Evolutionary conservation across 805 yeast genomes (phyloP).

Genomic region (Ogataea nitratoaversa): DNA sequence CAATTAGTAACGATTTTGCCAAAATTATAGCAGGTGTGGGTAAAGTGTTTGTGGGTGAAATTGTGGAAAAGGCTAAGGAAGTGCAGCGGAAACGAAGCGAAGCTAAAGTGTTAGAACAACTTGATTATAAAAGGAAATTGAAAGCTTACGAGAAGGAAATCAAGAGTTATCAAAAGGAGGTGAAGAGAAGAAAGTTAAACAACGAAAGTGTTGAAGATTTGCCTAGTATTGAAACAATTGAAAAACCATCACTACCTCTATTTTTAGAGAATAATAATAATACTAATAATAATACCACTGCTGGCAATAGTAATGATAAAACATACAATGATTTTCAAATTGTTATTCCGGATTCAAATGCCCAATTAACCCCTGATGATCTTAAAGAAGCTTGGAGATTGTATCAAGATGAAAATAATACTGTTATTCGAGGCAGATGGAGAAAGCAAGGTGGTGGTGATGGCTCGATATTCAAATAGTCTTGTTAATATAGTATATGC

Average conservation of each 20-base stretch:
- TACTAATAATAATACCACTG: slow-evolving; percentile 2
- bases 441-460: slow-evolving; percentile 67
- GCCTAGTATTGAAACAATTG: slow-evolving; percentile 24
- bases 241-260: slow-evolving; percentile 25
- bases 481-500: background rate
- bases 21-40: slow-evolving; percentile 82
- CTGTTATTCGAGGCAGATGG: slow-evolving; percentile 60
- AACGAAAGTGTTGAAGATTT: slow-evolving; percentile 32
- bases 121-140: slow-evolving; percentile 37
- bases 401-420: slow-evolving; percentile 61
- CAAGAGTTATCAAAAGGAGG: slow-evolving; percentile 25
- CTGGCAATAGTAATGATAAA: slow-evolving; percentile 1
- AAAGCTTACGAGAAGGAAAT: slow-evolving; percentile 19
- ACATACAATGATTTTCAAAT: slow-evolving; percentile 18
- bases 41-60: slow-evolving; percentile 85
- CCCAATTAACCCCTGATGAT: slow-evolving; percentile 79
- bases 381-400: slow-evolving; percentile 85
- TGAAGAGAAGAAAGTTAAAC: slow-evolving; percentile 36
- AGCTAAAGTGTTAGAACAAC: slow-evolving; percentile 35
- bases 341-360: slow-evolving; percentile 29
- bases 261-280: slow-evolving; percentile 2
- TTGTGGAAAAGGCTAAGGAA: slow-evolving; percentile 75
- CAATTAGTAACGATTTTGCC: slow-evolving; percentile 73
- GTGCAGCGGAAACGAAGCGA: slow-evolving; percentile 56
- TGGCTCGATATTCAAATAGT: slow-evolving; percentile 61